A percentile compares a stretch with the other conserved stretches of the same genome.
phyloP scores from a whole-genome alignment of 176 grass and related monocot species.

The Lolium rigidum region DNA sequence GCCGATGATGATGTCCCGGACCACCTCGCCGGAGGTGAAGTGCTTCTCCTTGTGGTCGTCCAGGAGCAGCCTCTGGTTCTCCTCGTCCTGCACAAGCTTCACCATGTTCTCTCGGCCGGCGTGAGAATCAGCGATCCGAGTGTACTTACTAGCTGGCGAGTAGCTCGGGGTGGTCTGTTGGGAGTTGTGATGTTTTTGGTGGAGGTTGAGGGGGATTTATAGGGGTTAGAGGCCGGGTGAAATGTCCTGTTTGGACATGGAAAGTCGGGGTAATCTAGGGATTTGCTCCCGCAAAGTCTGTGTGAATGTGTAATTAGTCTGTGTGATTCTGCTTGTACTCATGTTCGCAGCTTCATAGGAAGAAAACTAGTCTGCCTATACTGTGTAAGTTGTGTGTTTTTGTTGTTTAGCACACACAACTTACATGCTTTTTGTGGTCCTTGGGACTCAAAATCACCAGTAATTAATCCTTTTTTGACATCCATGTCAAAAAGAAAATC shows the following conservation, averaged over 20 bases:
- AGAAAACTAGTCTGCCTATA: background rate
- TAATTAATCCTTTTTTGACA: too few species aligned
- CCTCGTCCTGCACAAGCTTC: constrained; percentile 45
- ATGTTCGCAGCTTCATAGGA: background rate
- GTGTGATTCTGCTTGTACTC: background rate
- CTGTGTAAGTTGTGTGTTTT: background rate
- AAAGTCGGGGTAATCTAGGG: background rate
- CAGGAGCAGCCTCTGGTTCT: constrained; percentile 66
- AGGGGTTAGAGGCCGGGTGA: constrained; percentile 5
- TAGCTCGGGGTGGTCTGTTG: background rate
- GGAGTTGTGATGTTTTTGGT: background rate
- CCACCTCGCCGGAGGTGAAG: constrained; percentile 87
- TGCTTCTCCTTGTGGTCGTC: constrained; percentile 82
- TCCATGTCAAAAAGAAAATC: too few species aligned
- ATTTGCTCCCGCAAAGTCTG: background rate
- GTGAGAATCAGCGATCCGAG: background rate
- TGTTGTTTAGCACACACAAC: background rate
- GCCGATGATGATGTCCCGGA: constrained; percentile 94
- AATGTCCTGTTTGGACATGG: constrained; percentile 47
- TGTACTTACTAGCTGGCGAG: background rate
- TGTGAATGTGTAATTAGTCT: background rate
- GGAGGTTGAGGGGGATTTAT: constrained; percentile 44
- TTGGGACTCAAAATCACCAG: too few species aligned
- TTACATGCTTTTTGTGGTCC: background rate
- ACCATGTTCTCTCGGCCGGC: constrained; percentile 40